A percentile compares a stretch with the other conserved stretches of the same genome.
phyloP scores from a whole-genome alignment of 1,284 basidiomycete species.

The Earliella scabrosa region DNA sequence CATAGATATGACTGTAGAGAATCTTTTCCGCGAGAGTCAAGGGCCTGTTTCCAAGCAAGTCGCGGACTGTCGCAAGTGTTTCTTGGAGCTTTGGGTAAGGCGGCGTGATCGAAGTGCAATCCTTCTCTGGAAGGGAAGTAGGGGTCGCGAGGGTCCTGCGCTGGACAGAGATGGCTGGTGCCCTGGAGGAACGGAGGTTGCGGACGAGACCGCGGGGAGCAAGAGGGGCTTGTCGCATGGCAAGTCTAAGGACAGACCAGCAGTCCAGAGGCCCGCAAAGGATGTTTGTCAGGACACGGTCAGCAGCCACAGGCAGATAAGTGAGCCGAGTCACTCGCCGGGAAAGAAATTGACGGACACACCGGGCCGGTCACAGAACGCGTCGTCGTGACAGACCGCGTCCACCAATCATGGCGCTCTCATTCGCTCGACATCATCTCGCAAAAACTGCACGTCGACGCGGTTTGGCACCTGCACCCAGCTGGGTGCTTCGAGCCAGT shows the following conservation, averaged over 20 bases:
- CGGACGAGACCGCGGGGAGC: constrained; percentile 8
- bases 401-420: not conserved
- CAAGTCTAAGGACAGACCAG: constrained; percentile 11
- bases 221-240: constrained; percentile 15
- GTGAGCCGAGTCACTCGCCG: constrained; percentile 19
- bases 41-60: constrained; percentile 70
- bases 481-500: no score
- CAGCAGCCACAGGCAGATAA: not conserved
- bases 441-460: no score
- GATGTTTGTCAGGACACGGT: not conserved
- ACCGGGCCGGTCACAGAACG: not conserved
- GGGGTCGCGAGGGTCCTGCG: constrained; percentile 57
- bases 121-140: constrained; percentile 56
- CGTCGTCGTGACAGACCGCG: not conserved
- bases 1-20: constrained; percentile 90
- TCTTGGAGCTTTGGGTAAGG: constrained; percentile 82
- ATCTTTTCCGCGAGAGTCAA: constrained; percentile 98
- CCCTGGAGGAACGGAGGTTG: not conserved
- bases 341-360: not conserved
- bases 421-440: no score
- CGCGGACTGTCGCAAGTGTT: constrained; percentile 77
- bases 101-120: constrained; percentile 85
- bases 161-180: constrained; percentile 11
- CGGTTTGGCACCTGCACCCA: no score
- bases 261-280: constrained; percentile 7